Percentiles rank a stretch among this genome's conserved stretches.
These are phyloP conservation scores for Cordyceps cicadae DNA, from an alignment of 2,329 filamentous ascomycete genomes.

Conservation along the genomic window DNA sequence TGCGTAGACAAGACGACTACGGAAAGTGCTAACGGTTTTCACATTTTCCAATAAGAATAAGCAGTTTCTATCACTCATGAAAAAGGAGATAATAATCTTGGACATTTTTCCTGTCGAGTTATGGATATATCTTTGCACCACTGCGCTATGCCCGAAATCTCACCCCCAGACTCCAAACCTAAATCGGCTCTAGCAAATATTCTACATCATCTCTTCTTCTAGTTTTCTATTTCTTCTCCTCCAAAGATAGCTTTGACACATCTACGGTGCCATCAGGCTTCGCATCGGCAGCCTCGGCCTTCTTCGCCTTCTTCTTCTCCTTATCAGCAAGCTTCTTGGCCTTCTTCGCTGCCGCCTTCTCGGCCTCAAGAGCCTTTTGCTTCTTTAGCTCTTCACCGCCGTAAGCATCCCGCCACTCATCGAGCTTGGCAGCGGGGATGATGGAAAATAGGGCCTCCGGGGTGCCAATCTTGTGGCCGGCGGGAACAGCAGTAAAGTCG, in stretches of 20 bases:
- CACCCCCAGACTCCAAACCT: conserved; percentile 8
- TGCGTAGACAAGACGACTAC: too few relatives aligned
- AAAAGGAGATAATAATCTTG: too few relatives aligned
- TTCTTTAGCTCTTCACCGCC: conserved; percentile 59
- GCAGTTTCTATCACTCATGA: too few relatives aligned
- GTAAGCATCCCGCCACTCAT: conserved; percentile 74
- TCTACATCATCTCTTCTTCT: background rate
- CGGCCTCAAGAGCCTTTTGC: conserved; percentile 52
- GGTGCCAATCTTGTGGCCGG: conserved; percentile 74
- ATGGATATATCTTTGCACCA: conserved; percentile 1
- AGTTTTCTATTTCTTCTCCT: conserved; percentile 4
- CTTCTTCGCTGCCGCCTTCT: conserved; percentile 44
- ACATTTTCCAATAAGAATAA: too few relatives aligned
- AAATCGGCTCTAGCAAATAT: conserved; percentile 1
- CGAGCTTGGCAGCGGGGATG: conserved; percentile 73
- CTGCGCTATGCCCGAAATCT: conserved; percentile 5
- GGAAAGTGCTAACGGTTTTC: too few relatives aligned
- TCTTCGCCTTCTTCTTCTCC: conserved; percentile 34
- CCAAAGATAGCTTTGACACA: conserved; percentile 5
- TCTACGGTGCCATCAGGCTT: background rate
- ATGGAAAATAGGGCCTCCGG: conserved; percentile 72
- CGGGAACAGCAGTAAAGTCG: conserved; percentile 50
- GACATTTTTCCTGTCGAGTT: background rate
- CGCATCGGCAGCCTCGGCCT: conserved; percentile 23
- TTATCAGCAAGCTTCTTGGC: conserved; percentile 43